These are phyloP conservation scores for Porpolomopsis calyptriformis DNA, from an alignment of 768 basidiomycete genomes.

Conservation along the genomic window DNA sequence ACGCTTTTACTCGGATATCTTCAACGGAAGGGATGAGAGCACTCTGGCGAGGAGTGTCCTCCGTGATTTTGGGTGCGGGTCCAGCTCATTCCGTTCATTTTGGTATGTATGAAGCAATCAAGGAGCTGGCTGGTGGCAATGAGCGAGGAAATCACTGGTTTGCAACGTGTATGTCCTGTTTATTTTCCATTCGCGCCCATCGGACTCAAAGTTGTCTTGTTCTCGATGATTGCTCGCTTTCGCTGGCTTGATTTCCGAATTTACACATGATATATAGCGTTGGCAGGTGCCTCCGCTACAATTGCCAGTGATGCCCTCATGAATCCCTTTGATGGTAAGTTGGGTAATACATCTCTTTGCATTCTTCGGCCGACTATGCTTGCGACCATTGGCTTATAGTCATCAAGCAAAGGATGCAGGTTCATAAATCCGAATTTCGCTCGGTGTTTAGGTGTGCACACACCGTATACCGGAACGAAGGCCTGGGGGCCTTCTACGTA, in stretches of 20 bases:
- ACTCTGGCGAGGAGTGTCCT: slow-evolving; percentile 93
- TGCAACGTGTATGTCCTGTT: slow-evolving; percentile 65
- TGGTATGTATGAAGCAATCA: slow-evolving; percentile 88
- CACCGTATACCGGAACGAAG: slow-evolving; percentile 78
- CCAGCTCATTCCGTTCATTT: slow-evolving; percentile 98
- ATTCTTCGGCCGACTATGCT: slow-evolving; percentile 4
- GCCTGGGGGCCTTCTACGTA: slow-evolving; percentile 87
- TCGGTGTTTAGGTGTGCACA: slow-evolving; percentile 80
- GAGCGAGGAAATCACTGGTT: slow-evolving; percentile 69
- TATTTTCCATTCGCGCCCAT: background rate
- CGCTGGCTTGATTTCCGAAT: slow-evolving; percentile 1
- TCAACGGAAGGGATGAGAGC: slow-evolving; percentile 86
- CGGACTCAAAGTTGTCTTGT: background rate
- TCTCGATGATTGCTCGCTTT: slow-evolving; percentile 5
- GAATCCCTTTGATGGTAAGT: slow-evolving; percentile 98
- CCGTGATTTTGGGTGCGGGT: slow-evolving; percentile 91
- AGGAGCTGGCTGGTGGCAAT: slow-evolving; percentile 87
- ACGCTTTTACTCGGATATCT: slow-evolving; percentile 86
- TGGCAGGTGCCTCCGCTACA: slow-evolving; percentile 91
- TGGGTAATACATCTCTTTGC: slow-evolving; percentile 1
- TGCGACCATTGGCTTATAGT: slow-evolving; percentile 31
- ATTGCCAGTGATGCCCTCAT: slow-evolving; percentile 94
- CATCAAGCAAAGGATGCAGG: slow-evolving; percentile 99
- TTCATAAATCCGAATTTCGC: slow-evolving; percentile 86
- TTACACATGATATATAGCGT: slow-evolving; percentile 35